These are phyloP conservation scores for Nakazawaea ernobii DNA, from an alignment of 805 yeast genomes.

Conservation along the genomic window DNA sequence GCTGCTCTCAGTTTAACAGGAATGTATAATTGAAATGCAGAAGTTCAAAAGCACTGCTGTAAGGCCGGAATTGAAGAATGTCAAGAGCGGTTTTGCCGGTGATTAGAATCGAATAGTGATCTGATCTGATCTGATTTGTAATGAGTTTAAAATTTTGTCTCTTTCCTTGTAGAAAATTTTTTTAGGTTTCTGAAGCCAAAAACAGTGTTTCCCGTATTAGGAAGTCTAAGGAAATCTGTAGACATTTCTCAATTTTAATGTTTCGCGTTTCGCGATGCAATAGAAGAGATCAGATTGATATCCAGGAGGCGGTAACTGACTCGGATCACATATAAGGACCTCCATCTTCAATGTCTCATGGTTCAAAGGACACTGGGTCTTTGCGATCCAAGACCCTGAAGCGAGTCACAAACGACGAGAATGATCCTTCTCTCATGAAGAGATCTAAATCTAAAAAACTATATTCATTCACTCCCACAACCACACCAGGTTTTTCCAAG, in stretches of 20 bases:
- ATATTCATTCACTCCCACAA: constrained; percentile 9
- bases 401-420: constrained; percentile 1
- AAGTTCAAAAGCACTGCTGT: too few relatives aligned
- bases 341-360: background rate
- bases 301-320: background rate
- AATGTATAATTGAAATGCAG: too few relatives aligned
- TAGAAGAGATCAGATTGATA: too few relatives aligned
- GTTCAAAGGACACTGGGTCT: background rate
- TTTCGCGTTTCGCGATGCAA: background rate
- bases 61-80: too few relatives aligned
- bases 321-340: too few relatives aligned
- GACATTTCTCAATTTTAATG: background rate
- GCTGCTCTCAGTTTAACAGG: too few relatives aligned
- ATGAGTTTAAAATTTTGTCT: background rate
- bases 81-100: too few relatives aligned
- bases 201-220: background rate
- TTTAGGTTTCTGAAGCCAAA: too few relatives aligned
- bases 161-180: background rate
- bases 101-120: too few relatives aligned
- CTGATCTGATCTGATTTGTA: background rate
- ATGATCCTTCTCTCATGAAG: background rate
- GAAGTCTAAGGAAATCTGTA: background rate
- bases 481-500: constrained; percentile 1
- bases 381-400: background rate
- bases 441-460: constrained; percentile 1